Conservation (phyloP, 1,284 basidiomycete species). For the Hymenochaete sp. region DNA sequence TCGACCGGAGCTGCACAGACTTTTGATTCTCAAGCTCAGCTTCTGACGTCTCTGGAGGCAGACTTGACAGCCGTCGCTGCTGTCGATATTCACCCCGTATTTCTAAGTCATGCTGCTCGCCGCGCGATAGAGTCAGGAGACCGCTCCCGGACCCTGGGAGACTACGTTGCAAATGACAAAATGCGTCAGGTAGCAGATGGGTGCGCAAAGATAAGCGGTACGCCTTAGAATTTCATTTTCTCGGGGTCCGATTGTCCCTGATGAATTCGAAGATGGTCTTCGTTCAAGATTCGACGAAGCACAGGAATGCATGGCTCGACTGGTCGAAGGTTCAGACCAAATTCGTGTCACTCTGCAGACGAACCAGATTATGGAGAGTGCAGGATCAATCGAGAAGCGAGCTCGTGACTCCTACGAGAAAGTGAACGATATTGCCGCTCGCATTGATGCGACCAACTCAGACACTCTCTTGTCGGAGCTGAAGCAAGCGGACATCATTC, state of each 20-base stretch:
- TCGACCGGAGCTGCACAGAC: slow-evolving; percentile 46
- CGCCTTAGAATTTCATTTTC: slow-evolving; percentile 22
- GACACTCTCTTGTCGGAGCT: slow-evolving; percentile 56
- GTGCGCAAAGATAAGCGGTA: slow-evolving; percentile 63
- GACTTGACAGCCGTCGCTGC: slow-evolving; percentile 60
- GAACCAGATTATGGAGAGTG: slow-evolving; percentile 46
- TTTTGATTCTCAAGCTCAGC: slow-evolving; percentile 49
- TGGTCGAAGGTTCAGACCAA: slow-evolving; percentile 51
- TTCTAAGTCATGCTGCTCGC: slow-evolving; percentile 55
- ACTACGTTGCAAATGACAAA: slow-evolving; percentile 68
- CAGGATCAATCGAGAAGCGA: slow-evolving; percentile 41
- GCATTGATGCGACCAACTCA: slow-evolving; percentile 42
- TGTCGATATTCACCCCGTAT: slow-evolving; percentile 63
- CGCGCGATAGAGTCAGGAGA: slow-evolving; percentile 62
- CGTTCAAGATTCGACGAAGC: slow-evolving; percentile 42
- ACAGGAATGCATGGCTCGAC: slow-evolving; percentile 42
- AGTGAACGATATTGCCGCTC: slow-evolving; percentile 42
- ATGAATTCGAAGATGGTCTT: slow-evolving; percentile 43
- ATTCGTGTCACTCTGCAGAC: slow-evolving; percentile 44
- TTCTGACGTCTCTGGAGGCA: slow-evolving; percentile 54
- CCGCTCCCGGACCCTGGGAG: slow-evolving; percentile 59
- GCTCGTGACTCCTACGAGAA: slow-evolving; percentile 52
- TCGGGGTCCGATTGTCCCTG: slow-evolving; percentile 3
- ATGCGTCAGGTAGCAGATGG: slow-evolving; percentile 73
- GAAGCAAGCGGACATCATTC: slow-evolving; percentile 47